Percentiles rank a stretch among this genome's conserved stretches.
Conservation (phyloP, 108 stramenopile genomes). For the Mayamaea pseudoterrestris region DNA sequence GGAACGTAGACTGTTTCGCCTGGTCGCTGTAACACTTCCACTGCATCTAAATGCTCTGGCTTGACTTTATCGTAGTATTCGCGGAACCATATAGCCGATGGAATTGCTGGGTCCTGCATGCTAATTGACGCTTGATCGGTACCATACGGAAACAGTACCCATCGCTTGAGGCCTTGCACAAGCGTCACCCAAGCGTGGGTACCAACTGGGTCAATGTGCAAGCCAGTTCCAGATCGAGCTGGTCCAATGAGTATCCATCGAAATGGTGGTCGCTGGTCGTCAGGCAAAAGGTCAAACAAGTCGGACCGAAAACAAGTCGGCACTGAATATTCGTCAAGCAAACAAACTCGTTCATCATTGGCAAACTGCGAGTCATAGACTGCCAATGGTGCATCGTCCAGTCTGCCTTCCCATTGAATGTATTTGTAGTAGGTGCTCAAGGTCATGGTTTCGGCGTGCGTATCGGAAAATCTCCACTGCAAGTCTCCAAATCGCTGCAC, state of each 20-base stretch:
- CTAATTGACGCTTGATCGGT: conserved; percentile 38
- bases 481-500: conserved; percentile 46
- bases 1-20: conserved; percentile 84
- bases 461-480: conserved; percentile 62
- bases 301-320: conserved; percentile 58
- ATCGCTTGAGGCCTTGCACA: conserved; percentile 63
- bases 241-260: conserved; percentile 80
- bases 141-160: conserved; percentile 71
- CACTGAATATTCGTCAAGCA: conserved; percentile 49
- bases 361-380: conserved; percentile 75
- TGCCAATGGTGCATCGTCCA: conserved; percentile 70
- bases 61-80: conserved; percentile 37
- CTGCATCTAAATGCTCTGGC: background rate
- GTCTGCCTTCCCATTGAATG: conserved; percentile 35
- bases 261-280: conserved; percentile 55
- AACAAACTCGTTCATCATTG: conserved; percentile 23
- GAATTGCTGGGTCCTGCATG: conserved; percentile 62
- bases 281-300: conserved; percentile 45
- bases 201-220: conserved; percentile 77
- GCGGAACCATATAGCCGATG: conserved; percentile 58
- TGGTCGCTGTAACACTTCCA: conserved; percentile 61
- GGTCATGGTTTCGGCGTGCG: conserved; percentile 64
- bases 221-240: conserved; percentile 63
- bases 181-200: conserved; percentile 82
- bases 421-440: conserved; percentile 62